Evolutionary conservation across 805 yeast species (phyloP).

Genomic region (Barnettozyma sucrosica): DNA sequence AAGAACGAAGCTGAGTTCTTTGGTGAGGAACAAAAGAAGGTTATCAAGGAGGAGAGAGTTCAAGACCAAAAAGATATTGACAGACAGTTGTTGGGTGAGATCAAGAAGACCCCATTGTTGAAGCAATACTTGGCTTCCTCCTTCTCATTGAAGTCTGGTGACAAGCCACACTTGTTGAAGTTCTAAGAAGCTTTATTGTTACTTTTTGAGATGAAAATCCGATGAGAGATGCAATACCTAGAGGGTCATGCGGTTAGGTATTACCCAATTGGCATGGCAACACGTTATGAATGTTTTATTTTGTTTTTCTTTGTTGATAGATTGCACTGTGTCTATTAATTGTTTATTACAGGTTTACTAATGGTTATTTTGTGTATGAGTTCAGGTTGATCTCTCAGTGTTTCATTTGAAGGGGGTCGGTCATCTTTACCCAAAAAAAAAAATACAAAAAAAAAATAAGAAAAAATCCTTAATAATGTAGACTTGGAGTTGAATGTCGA

Average conservation of each 20-base stretch:
- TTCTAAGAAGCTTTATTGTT: constrained; percentile 48
- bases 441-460: background rate
- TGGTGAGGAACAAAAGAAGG: constrained; percentile 70
- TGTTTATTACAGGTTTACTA: constrained; percentile 4
- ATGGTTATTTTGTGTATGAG: constrained; percentile 3
- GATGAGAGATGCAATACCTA: background rate
- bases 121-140: constrained; percentile 94
- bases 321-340: background rate
- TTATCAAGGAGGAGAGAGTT: constrained; percentile 87
- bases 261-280: background rate
- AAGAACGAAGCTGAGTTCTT: constrained; percentile 92
- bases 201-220: background rate
- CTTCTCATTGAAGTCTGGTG: constrained; percentile 97
- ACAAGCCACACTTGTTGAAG: constrained; percentile 96
- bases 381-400: background rate
- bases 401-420: background rate
- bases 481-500: background rate
- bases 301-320: background rate
- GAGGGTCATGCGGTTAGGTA: constrained; percentile 1
- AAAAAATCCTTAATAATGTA: background rate
- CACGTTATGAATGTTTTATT: constrained; percentile 3
- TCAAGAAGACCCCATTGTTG: constrained; percentile 95
- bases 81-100: constrained; percentile 84
- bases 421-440: background rate
- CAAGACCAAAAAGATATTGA: constrained; percentile 96